Conservation (phyloP, 306 rosid species). For the Neltuma alba region DNA sequence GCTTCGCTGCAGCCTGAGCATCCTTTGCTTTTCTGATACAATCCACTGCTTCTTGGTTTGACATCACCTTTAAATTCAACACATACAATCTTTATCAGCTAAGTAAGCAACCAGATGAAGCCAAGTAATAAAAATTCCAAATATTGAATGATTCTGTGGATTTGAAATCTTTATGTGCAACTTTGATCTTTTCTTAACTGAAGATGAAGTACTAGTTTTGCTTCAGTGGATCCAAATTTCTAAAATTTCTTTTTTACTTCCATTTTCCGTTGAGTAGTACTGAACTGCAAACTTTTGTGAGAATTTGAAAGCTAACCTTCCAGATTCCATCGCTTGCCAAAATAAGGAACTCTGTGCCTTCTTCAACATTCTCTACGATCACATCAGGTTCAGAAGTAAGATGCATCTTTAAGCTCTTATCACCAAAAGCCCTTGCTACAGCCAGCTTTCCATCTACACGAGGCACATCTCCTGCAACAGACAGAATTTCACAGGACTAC, state of each 20-base stretch:
- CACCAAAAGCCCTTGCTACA: slow-evolving; percentile 76
- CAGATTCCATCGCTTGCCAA: slow-evolving; percentile 75
- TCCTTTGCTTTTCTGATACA: slow-evolving; percentile 47
- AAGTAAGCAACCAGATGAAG: not conserved
- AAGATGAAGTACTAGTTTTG: not conserved
- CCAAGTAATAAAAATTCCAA: too few species aligned
- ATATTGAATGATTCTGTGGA: not conserved
- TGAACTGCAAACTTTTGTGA: not conserved
- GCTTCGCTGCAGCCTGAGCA: slow-evolving; percentile 53
- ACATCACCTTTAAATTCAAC: slow-evolving; percentile 44
- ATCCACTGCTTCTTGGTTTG: slow-evolving; percentile 62
- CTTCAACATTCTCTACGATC: slow-evolving; percentile 31
- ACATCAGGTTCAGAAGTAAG: slow-evolving; percentile 68
- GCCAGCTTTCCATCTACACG: slow-evolving; percentile 72
- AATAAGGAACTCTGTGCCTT: slow-evolving; percentile 51
- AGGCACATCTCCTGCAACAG: slow-evolving; percentile 64
- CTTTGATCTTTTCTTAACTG: too few species aligned
- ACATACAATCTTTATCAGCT: not conserved
- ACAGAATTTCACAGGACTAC: slow-evolving; percentile 23
- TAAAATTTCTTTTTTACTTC: too few species aligned
- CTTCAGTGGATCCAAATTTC: not conserved
- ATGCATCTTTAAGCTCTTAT: slow-evolving; percentile 66
- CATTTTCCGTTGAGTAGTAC: too few species aligned
- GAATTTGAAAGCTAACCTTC: slow-evolving; percentile 48
- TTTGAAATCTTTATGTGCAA: too few species aligned